A percentile compares a stretch with the other conserved stretches of the same genome.
phyloP scores from a whole-genome alignment of 2,329 filamentous ascomycete genomes.

The Cladosporium phlei region DNA sequence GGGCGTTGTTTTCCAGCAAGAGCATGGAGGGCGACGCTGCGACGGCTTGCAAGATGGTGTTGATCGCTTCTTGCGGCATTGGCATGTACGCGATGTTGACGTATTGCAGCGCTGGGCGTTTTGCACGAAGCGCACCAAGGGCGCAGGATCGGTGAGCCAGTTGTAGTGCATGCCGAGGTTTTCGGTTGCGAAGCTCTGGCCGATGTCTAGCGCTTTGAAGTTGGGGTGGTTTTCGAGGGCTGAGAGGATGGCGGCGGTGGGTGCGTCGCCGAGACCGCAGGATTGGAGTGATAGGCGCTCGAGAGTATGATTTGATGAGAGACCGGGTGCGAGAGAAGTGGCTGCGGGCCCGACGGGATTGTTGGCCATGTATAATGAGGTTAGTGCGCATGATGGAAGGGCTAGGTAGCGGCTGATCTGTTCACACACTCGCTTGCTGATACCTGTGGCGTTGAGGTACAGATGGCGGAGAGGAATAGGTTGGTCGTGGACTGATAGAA shows the following conservation, averaged over 20 bases:
- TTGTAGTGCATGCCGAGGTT: slow-evolving; percentile 47
- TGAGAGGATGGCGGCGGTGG: slow-evolving; percentile 36
- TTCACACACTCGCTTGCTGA: slow-evolving; percentile 22
- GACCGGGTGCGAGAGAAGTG: slow-evolving; percentile 23
- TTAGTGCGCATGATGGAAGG: slow-evolving; percentile 24
- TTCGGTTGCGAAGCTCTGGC: slow-evolving; percentile 45
- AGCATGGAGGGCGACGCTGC: slow-evolving; percentile 33
- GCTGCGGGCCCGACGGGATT: slow-evolving; percentile 31
- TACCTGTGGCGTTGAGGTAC: slow-evolving; percentile 33
- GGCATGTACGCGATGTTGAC: slow-evolving; percentile 39
- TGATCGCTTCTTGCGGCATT: slow-evolving; percentile 31
- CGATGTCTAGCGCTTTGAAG: slow-evolving; percentile 41
- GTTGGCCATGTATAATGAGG: slow-evolving; percentile 31
- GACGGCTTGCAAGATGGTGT: slow-evolving; percentile 29
- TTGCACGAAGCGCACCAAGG: slow-evolving; percentile 35
- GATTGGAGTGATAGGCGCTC: slow-evolving; percentile 39
- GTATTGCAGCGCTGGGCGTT: slow-evolving; percentile 34
- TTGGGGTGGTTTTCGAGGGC: slow-evolving; percentile 34
- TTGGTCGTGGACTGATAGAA: slow-evolving; percentile 17
- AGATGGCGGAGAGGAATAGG: slow-evolving; percentile 27
- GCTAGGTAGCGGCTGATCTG: slow-evolving; percentile 28
- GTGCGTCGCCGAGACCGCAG: slow-evolving; percentile 40
- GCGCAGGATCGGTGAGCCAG: slow-evolving; percentile 40
- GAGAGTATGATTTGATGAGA: slow-evolving; percentile 23
- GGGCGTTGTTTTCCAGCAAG: slow-evolving; percentile 31